phyloP scores from a whole-genome alignment of 208 protist species.

The Trypanosoma boissoni region DNA sequence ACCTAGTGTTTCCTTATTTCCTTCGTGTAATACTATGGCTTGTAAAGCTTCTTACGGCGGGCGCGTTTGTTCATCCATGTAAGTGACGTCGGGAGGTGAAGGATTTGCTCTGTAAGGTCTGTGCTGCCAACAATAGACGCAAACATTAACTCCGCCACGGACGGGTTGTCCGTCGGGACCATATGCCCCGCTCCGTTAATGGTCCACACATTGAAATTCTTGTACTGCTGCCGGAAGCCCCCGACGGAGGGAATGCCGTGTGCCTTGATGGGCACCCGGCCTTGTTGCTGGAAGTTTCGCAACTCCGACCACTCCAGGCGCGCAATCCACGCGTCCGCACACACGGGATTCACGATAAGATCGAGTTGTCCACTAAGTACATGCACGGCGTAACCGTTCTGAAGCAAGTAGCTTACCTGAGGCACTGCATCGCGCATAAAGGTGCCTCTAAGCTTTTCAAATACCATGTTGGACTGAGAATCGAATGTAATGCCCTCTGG shows the following conservation, averaged over 20 bases:
- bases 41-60: neutral
- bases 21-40: no score
- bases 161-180: conserved; percentile 27
- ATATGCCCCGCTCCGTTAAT: conserved; percentile 29
- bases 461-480: neutral
- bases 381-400: conserved; percentile 19
- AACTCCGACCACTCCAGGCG: conserved; percentile 17
- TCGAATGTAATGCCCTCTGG: neutral
- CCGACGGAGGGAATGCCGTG: neutral
- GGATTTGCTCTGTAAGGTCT: neutral
- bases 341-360: conserved; percentile 20
- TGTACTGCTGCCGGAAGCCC: conserved; percentile 7
- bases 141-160: conserved; percentile 17
- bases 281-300: neutral
- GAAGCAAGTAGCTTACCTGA: conserved; percentile 2
- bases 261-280: neutral
- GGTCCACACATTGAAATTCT: conserved; percentile 17
- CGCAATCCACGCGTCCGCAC: conserved; percentile 15
- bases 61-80: neutral
- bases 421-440: conserved; percentile 6
- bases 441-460: neutral
- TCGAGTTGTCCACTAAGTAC: conserved; percentile 29
- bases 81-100: neutral
- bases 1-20: neutral
- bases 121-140: conserved; percentile 4